phyloP scores from a whole-genome alignment of 192 early-diverging fungal genomes.

The Coemansia erecta region DNA sequence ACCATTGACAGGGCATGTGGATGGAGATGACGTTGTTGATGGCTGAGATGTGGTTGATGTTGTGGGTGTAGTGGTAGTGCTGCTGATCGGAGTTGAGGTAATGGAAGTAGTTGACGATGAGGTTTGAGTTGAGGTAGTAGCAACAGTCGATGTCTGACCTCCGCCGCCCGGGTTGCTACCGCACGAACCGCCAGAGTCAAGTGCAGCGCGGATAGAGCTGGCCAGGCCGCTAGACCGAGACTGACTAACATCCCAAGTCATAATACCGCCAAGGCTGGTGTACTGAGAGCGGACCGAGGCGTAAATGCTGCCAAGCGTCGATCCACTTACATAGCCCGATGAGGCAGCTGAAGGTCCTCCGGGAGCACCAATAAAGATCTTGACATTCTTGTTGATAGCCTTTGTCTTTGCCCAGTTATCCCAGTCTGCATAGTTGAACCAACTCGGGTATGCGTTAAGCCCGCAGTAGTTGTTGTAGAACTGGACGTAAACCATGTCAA shows the following conservation, averaged over 20 bases:
- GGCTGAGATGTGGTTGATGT: slow-evolving; percentile 12
- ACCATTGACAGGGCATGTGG: slow-evolving; percentile 44
- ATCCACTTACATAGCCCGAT: slow-evolving; percentile 52
- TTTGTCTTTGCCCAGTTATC: slow-evolving; percentile 61
- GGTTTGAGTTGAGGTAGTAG: slow-evolving; percentile 12
- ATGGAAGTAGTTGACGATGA: slow-evolving; percentile 9
- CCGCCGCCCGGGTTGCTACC: slow-evolving; percentile 15
- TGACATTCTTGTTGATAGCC: slow-evolving; percentile 58
- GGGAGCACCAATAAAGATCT: slow-evolving; percentile 57
- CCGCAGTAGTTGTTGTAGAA: slow-evolving; percentile 75
- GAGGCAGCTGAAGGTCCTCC: slow-evolving; percentile 57
- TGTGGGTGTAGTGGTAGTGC: slow-evolving; percentile 3
- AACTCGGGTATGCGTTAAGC: slow-evolving; percentile 42
- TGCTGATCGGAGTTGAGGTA: not conserved
- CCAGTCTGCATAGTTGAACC: slow-evolving; percentile 63
- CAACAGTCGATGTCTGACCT: slow-evolving; percentile 13
- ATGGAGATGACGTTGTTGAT: slow-evolving; percentile 23
- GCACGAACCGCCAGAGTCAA: slow-evolving; percentile 31
- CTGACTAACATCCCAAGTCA: slow-evolving; percentile 63
- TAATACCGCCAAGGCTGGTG: slow-evolving; percentile 62
- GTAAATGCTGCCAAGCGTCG: slow-evolving; percentile 38
- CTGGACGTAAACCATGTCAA: slow-evolving; percentile 67
- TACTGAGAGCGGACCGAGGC: slow-evolving; percentile 46
- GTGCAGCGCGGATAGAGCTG: slow-evolving; percentile 19
- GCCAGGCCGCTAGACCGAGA: slow-evolving; percentile 41